Evolutionary conservation across 345 rosid genomes (phyloP), one percentile per base, ranked within the genome.

Genomic region (Populus deltoides): DNA sequence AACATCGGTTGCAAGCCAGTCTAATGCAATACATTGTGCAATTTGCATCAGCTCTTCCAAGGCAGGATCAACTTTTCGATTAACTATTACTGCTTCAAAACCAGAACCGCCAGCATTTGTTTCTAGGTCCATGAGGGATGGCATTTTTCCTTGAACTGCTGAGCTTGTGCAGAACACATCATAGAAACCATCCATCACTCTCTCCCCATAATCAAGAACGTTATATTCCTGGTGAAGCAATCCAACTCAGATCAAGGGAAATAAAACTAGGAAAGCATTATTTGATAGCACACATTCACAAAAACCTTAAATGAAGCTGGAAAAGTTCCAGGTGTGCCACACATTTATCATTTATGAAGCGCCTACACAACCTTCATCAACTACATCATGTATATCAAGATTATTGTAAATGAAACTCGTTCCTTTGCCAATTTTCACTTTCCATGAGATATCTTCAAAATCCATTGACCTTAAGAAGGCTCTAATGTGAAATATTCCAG

Each of bases 171-270:
- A 88, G 76, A 90, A 87, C 35, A 91, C 94, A 65, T 97, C 98
- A 81, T 94, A 94, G 88, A 97, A 97, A 61, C 97, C 93, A 88
- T 94, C 98, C n/a, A 92, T 87, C 76, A 97, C 92, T 84, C 86
- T 94, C 82, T 97, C 98, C 81, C 92, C 97, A 81, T 90, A 97
- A 80, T 94, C 99, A 86, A 97, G 97, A 73, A 92, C 93, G 35
- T 85, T 92, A 79, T 92, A 97, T 84, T 94, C 99, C 99, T 97
- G 89, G 69, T 15, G 65, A 75, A 72, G 24, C 68, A 75, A 71
- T 22, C 49, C 75, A 74, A 66, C 18, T 31, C 55, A 81, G 31
- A 69, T 74, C 41, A 78, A 63, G 62, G 79, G 75, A 70, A 75
- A 75, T 36, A 33, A 59, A 70, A 70, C 36, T 80, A 59, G 65